Base-by-base conservation (phyloP, 2,329 filamentous ascomycete species). In the Aureobasidium pullulans region DNA sequence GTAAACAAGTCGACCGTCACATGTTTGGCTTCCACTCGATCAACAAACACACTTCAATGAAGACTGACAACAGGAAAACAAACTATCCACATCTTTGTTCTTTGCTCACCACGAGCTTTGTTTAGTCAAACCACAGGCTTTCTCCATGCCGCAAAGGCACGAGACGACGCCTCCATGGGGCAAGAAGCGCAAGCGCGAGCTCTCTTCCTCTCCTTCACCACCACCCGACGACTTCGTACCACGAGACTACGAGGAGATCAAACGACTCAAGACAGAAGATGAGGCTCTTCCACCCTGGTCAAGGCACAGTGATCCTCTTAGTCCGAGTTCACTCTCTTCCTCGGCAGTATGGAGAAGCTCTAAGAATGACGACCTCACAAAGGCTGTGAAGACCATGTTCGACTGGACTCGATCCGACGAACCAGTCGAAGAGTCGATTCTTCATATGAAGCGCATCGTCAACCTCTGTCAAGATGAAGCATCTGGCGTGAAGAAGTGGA, bases 261-360 rank as follows among this genome's bases (percentile, higher is more conserved):
- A 23, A 54, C 5, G 7, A 7, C 6, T 37, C 11, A 15, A 29
- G 31, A 28, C 19, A 4, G 39, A 34, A 2, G 34, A 3, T 9
- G 34, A 43, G n/a, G n/a, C 42, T 40, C 7, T 15, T 15, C 37
- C 50, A 2, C 37, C 50, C 19, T 54, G 50, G 50, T 8, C 28
- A 15, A 54, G 43, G 50, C 29, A 43, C 28, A 54, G 50, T 57
- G 52, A 46, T 9, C 52, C 52, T 57, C 52, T 36, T 46, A 57
- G 52, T 42, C 39, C 52, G 31, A 44, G 19, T 28, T 37, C 40
- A 57, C 40, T 32, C 2, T 13, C 31, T n/a, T 28, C 36, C 32
- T 37, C 28, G 16, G 9, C 37, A 10, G 28, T 2, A 15, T 29
- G 8, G 16, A n/a, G 23, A 31, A 37, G 15, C 19, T 34, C 10